Evolutionary conservation across 2,329 filamentous ascomycete genomes (phyloP).

Genomic region (Tolypocladium endophyticum): DNA sequence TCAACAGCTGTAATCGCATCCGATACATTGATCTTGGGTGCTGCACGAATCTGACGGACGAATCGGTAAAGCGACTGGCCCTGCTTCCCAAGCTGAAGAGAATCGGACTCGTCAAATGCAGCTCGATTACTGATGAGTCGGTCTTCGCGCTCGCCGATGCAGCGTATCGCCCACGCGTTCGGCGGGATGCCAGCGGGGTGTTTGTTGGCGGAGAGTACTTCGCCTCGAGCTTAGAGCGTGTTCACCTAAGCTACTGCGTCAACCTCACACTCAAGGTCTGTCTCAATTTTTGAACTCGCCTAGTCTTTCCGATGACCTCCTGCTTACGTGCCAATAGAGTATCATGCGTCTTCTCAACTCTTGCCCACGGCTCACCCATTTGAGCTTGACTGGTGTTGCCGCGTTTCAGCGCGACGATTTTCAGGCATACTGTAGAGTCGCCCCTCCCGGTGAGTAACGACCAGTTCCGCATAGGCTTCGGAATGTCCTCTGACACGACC

Average conservation of each 20-base stretch:
- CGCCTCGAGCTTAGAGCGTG: constrained; percentile 68
- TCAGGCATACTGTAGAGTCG: constrained; percentile 73
- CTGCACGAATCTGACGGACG: constrained; percentile 79
- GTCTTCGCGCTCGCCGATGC: constrained; percentile 75
- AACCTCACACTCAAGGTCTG: constrained; percentile 71
- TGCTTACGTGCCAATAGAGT: constrained; percentile 46
- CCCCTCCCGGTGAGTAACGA: constrained; percentile 52
- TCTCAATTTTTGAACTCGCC: constrained; percentile 5
- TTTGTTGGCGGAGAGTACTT: constrained; percentile 41
- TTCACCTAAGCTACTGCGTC: constrained; percentile 92
- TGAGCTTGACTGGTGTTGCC: constrained; percentile 87
- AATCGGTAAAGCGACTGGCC: constrained; percentile 74
- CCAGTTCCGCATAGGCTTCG: neutral
- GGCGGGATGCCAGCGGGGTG: constrained; percentile 37
- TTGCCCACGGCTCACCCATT: constrained; percentile 84
- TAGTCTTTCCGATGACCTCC: neutral
- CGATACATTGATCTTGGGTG: constrained; percentile 97
- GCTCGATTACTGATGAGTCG: constrained; percentile 78
- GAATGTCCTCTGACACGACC: neutral
- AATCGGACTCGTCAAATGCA: constrained; percentile 91
- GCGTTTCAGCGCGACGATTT: constrained; percentile 83
- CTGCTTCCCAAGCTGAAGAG: constrained; percentile 85
- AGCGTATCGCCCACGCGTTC: constrained; percentile 40
- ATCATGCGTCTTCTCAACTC: constrained; percentile 83
- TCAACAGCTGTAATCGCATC: constrained; percentile 82